These are phyloP conservation scores for Paracoccidioides brasiliensis DNA, from an alignment of 2,329 filamentous ascomycete genomes.

Conservation along the genomic window DNA sequence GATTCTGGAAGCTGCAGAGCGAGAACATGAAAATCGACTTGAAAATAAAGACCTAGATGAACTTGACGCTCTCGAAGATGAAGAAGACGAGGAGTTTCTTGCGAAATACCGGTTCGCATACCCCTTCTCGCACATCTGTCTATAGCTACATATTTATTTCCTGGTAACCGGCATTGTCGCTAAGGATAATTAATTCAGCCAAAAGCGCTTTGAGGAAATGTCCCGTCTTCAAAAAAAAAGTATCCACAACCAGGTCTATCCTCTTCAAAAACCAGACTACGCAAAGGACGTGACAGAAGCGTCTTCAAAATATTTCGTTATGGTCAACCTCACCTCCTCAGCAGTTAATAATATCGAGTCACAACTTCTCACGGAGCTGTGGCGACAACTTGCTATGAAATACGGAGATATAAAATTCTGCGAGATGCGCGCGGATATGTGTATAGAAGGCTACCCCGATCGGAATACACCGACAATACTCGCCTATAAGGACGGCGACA, in stretches of 20 bases:
- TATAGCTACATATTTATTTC: neutral
- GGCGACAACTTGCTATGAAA: slow-evolving; percentile 68
- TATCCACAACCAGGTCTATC: slow-evolving; percentile 81
- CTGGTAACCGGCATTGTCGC: neutral
- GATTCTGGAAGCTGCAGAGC: slow-evolving; percentile 63
- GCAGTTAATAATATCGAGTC: slow-evolving; percentile 74
- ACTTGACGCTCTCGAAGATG: slow-evolving; percentile 82
- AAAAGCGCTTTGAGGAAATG: slow-evolving; percentile 78
- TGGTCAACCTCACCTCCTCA: slow-evolving; percentile 73
- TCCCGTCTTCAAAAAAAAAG: slow-evolving; percentile 60
- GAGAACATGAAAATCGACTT: slow-evolving; percentile 82
- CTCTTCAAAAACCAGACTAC: slow-evolving; percentile 89
- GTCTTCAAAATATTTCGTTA: slow-evolving; percentile 51
- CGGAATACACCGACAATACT: slow-evolving; percentile 88
- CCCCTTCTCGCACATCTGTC: neutral
- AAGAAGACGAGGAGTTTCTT: slow-evolving; percentile 86
- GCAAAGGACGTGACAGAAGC: slow-evolving; percentile 82
- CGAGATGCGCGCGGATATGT: slow-evolving; percentile 81
- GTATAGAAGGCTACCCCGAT: slow-evolving; percentile 94
- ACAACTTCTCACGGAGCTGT: slow-evolving; percentile 67
- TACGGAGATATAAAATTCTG: slow-evolving; percentile 97
- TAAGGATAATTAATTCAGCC: slow-evolving; percentile 24
- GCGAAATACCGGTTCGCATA: slow-evolving; percentile 56
- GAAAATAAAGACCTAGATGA: slow-evolving; percentile 93
- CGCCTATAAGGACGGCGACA: slow-evolving; percentile 85